Evolutionary conservation across 257 asterid species (phyloP), one percentile per base, ranked within the genome.

Genomic region (Verbena officinalis): DNA sequence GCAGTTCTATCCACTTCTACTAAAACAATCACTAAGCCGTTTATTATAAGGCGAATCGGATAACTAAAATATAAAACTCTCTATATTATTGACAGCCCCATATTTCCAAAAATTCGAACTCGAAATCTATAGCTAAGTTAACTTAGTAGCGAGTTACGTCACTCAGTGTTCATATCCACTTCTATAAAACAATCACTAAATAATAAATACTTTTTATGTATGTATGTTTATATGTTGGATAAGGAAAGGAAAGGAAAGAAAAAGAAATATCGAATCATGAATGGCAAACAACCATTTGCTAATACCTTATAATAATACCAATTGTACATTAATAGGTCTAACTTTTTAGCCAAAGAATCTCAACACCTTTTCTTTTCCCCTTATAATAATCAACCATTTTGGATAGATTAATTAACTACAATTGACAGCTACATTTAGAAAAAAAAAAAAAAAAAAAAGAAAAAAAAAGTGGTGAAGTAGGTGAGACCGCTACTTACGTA

Each of bases 401-500:
- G 20, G 20, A 16, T 44, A 16, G 1, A n/a, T n/a, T 42, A 19
- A 21, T 20, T 9, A 10, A 38, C 31, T 23, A 64, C 1, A 22
- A 59, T 42, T 23, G 53, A 39, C 20, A 19, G 57, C 40, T 49
- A 21, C 34, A 64, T 17, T 52, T 52, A 64, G 43, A 39, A 53
- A n/a, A n/a, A n/a, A n/a, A n/a, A n/a, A n/a, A n/a, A n/a, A n/a
- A n/a, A n/a, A n/a, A n/a, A n/a, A n/a, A n/a, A n/a, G n/a, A n/a
- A n/a, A n/a, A n/a, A n/a, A 53, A 24, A 13, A 39, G 39, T 53
- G 9, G 36, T 23, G 46, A 52, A 54, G 63, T 65, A n/a, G 63
- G 71, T 65, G 63, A 52, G 43, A 7, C 52, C 46, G 30, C 24
- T 51, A 39, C 44, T 2, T 65, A 55, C 39, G 5, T 39, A 55